Percentiles rank a stretch among this genome's conserved stretches.
Conservation (phyloP, 2,329 filamentous ascomycete genomes). For the Penicillium sp. region DNA sequence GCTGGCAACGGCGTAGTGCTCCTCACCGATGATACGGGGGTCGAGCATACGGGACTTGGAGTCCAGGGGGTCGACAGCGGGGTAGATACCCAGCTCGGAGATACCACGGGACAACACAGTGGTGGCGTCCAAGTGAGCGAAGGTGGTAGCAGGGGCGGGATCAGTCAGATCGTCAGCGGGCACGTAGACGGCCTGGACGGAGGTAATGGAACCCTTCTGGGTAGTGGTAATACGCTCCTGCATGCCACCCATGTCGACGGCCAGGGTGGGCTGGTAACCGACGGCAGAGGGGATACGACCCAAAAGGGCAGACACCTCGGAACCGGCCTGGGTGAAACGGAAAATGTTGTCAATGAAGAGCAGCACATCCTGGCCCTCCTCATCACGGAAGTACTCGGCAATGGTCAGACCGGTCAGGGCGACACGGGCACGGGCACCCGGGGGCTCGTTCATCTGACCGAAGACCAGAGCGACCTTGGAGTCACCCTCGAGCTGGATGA, state of each 20-base stretch:
- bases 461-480: constrained; percentile 99
- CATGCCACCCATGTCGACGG: constrained; percentile 99
- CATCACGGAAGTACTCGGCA: constrained; percentile 77
- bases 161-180: constrained; percentile 99
- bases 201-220: constrained; percentile 99
- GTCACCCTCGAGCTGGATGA: constrained; percentile 98
- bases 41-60: constrained; percentile 99
- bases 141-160: constrained; percentile 98
- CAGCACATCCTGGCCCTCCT: constrained; percentile 90
- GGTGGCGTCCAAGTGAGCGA: constrained; percentile 99
- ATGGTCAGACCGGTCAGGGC: constrained; percentile 80
- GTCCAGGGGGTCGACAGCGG: constrained; percentile 98
- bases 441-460: constrained; percentile 99
- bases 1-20: constrained; percentile 94
- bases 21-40: constrained; percentile 95
- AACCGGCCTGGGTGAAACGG: constrained; percentile 99
- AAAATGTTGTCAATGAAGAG: constrained; percentile 99
- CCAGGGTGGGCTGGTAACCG: constrained; percentile 99
- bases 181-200: constrained; percentile 99
- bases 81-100: constrained; percentile 99
- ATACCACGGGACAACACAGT: constrained; percentile 99
- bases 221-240: constrained; percentile 99
- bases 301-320: constrained; percentile 97
- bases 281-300: constrained; percentile 99
- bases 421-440: constrained; percentile 99